Conservation (phyloP, 192 early-diverging fungal species). For the Kickxella alabastrina region DNA sequence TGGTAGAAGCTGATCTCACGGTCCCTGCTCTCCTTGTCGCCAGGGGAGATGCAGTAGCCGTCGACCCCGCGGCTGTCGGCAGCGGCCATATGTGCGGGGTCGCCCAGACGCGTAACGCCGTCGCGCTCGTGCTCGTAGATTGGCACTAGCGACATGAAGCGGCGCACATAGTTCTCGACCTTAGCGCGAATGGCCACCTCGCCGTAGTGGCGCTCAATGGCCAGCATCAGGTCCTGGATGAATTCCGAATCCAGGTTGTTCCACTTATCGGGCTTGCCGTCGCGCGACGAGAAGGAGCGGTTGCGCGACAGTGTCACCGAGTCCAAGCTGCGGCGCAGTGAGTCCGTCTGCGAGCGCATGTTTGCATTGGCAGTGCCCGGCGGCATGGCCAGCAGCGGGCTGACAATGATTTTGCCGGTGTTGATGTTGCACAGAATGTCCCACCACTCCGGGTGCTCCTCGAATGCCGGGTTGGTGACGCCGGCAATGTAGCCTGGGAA, state of each 20-base stretch:
- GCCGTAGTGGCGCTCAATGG: constrained; percentile 79
- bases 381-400: constrained; percentile 59
- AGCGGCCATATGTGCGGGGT: constrained; percentile 19
- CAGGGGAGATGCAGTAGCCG: constrained; percentile 58
- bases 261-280: constrained; percentile 51
- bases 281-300: constrained; percentile 48
- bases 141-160: constrained; percentile 76
- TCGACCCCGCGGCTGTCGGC: constrained; percentile 49
- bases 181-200: constrained; percentile 85
- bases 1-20: constrained; percentile 71
- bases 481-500: constrained; percentile 93
- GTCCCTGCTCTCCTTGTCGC: constrained; percentile 63
- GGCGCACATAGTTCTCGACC: constrained; percentile 80
- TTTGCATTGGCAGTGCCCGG: constrained; percentile 4
- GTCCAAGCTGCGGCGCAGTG: constrained; percentile 48
- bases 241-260: constrained; percentile 53
- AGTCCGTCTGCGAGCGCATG: constrained; percentile 27
- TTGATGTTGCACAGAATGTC: constrained; percentile 94
- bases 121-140: constrained; percentile 70
- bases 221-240: constrained; percentile 59
- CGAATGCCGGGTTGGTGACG: constrained; percentile 93
- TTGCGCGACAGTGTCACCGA: constrained; percentile 47
- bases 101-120: constrained; percentile 61
- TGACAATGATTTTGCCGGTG: constrained; percentile 90
- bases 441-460: constrained; percentile 91